phyloP scores from a whole-genome alignment of 2,329 filamentous ascomycete species.

The Hirsutella thompsonii region DNA sequence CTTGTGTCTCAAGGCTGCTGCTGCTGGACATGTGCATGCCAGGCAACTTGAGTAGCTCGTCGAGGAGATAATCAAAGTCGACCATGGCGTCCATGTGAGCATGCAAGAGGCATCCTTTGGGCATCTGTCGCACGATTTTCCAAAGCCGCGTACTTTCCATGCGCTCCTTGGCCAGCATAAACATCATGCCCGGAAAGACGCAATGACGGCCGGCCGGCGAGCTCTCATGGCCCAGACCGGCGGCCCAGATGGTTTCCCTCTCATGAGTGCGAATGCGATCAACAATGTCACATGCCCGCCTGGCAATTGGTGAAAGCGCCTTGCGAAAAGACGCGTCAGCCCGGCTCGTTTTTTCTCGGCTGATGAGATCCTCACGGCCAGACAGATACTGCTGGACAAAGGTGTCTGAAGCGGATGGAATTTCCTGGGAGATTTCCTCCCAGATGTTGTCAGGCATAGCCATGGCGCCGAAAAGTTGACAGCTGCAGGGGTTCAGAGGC shows the following conservation, averaged over 20 bases:
- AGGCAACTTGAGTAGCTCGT: constrained; percentile 54
- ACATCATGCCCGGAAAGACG: constrained; percentile 87
- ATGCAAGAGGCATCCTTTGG: constrained; percentile 77
- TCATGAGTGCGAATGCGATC: constrained; percentile 68
- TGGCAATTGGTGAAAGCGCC: constrained; percentile 65
- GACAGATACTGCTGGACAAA: constrained; percentile 74
- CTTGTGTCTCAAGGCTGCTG: constrained; percentile 38
- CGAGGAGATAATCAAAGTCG: constrained; percentile 68
- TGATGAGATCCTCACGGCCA: constrained; percentile 63
- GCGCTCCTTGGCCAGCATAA: constrained; percentile 68
- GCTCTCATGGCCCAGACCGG: constrained; percentile 56
- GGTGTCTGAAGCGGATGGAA: constrained; percentile 49
- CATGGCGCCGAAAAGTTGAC: constrained; percentile 11
- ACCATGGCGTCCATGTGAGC: constrained; percentile 88
- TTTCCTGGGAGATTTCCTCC: constrained; percentile 40
- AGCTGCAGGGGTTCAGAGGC: too few relatives aligned
- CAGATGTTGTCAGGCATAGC: constrained; percentile 43
- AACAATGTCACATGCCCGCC: constrained; percentile 68
- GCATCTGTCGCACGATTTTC: constrained; percentile 74
- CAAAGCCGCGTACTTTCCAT: constrained; percentile 80
- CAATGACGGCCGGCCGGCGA: constrained; percentile 48
- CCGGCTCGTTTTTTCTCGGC: constrained; percentile 68
- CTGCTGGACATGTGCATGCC: constrained; percentile 62
- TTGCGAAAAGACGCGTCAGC: constrained; percentile 62
- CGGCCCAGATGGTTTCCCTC: constrained; percentile 62